Evolutionary conservation across 116 monocot species (phyloP).

Genomic region (Thalassia testudinum): DNA sequence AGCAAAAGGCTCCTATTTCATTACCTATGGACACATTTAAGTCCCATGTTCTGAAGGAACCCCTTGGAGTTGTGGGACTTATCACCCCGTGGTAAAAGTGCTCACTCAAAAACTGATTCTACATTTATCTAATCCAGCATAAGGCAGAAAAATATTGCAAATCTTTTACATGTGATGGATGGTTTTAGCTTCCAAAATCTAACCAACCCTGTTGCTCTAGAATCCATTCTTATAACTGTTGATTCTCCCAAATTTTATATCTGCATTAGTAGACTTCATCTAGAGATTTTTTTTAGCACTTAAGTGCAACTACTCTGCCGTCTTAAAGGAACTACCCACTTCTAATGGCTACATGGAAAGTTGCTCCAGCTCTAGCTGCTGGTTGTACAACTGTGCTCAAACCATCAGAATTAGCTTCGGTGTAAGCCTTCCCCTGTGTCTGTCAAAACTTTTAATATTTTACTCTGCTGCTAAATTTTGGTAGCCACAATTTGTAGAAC

Average conservation of each 20-base stretch:
- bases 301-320: neutral
- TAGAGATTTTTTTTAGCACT: neutral
- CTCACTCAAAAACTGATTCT: no score
- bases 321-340: conserved; percentile 90
- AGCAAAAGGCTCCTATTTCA: conserved; percentile 62
- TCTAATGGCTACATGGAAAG: conserved; percentile 97
- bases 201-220: no score
- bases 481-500: conserved; percentile 26
- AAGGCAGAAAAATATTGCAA: no score
- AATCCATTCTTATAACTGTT: no score
- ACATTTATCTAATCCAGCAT: no score
- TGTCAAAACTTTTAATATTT: neutral
- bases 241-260: no score
- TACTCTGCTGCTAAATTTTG: no score
- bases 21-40: conserved; percentile 93
- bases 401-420: conserved; percentile 83
- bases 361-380: conserved; percentile 97
- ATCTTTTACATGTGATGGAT: no score
- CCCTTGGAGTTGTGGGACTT: conserved; percentile 92
- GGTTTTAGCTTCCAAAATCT: no score
- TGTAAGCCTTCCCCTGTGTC: conserved; percentile 34
- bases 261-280: neutral
- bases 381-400: conserved; percentile 93
- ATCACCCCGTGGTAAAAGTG: conserved; percentile 98
- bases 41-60: conserved; percentile 58